phyloP scores from a whole-genome alignment of 345 rosid species.

The Acer yangbiense region DNA sequence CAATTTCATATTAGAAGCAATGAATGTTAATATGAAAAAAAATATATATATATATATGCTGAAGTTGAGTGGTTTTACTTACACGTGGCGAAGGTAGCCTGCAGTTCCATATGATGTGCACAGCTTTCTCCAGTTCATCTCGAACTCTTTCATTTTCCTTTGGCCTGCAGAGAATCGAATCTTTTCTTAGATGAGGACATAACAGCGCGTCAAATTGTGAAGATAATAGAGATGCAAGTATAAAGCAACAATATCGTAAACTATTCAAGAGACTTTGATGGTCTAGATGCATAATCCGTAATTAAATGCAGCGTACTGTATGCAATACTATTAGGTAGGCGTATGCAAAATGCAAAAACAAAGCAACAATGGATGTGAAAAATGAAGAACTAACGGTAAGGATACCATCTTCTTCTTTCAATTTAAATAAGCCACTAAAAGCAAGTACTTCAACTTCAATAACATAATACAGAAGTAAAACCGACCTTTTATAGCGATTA shows the following conservation, averaged over 20 bases:
- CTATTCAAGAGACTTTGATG: not conserved
- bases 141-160: constrained; percentile 64
- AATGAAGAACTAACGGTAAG: no score
- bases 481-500: constrained; percentile 82
- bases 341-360: no score
- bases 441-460: no score
- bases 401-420: no score
- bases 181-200: not conserved
- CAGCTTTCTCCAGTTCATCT: constrained; percentile 76
- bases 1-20: constrained; percentile 19
- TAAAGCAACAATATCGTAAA: not conserved
- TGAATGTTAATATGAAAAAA: not conserved
- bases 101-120: constrained; percentile 92
- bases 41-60: no score
- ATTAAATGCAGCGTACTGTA: no score
- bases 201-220: not conserved
- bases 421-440: no score
- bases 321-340: no score
- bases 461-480: not conserved
- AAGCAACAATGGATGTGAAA: not conserved
- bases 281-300: not conserved
- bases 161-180: constrained; percentile 50
- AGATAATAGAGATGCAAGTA: not conserved
- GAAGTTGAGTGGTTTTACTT: constrained; percentile 22
- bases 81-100: constrained; percentile 92